A percentile compares a stretch with the other conserved stretches of the same genome.
Evolutionary conservation across 1,139 yeast species (phyloP).

Genomic region (Pichia terricola): DNA sequence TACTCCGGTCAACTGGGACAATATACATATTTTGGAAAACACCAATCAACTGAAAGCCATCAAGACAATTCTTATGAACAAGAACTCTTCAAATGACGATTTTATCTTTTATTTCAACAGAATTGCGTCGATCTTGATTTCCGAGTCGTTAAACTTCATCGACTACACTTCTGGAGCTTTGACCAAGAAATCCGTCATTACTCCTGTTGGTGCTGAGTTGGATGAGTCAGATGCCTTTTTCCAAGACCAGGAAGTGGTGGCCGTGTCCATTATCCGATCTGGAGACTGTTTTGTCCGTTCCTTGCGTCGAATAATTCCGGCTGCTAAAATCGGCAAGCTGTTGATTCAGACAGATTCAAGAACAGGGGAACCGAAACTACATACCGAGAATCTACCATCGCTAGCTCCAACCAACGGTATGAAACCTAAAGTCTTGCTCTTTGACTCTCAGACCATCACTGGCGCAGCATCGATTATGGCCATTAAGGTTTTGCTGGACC

Average conservation of each 20-base stretch:
- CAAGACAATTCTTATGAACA: constrained; percentile 57
- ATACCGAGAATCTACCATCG: constrained; percentile 54
- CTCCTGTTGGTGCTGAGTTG: constrained; percentile 35
- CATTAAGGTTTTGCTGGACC: constrained; percentile 75
- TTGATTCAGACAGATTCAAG: constrained; percentile 78
- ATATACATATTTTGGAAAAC: constrained; percentile 34
- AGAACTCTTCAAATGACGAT: constrained; percentile 52
- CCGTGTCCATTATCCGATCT: constrained; percentile 75
- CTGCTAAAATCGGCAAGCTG: constrained; percentile 69
- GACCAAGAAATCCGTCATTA: constrained; percentile 26
- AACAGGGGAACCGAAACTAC: constrained; percentile 92
- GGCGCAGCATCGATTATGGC: constrained; percentile 97
- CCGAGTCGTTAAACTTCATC: constrained; percentile 50
- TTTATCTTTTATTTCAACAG: constrained; percentile 83
- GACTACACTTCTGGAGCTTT: constrained; percentile 21
- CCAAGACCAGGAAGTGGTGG: constrained; percentile 44
- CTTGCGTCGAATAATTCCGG: constrained; percentile 65
- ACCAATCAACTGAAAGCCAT: constrained; percentile 68
- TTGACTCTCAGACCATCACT: constrained; percentile 82
- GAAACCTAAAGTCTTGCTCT: constrained; percentile 42
- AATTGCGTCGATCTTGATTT: constrained; percentile 59
- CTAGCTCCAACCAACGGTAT: neutral
- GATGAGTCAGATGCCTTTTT: constrained; percentile 29
- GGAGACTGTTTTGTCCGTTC: constrained; percentile 89
- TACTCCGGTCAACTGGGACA: constrained; percentile 16